Conservation (phyloP, 1,139 yeast genomes). For the Blastobotrys apis region DNA sequence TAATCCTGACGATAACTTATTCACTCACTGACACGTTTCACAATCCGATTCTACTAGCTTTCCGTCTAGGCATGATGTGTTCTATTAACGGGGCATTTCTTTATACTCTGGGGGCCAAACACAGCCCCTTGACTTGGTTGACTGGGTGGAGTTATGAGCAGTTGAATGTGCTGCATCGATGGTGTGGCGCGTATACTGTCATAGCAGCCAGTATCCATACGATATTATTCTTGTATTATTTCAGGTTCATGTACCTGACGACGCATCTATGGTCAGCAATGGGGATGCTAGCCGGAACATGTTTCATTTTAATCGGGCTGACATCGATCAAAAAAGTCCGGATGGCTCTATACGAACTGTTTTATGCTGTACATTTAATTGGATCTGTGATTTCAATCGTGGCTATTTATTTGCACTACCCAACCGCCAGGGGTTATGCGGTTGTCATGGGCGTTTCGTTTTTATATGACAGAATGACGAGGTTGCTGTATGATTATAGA, state of each 20-base stretch:
- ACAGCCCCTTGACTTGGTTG: slow-evolving; percentile 25
- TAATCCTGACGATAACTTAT: slow-evolving; percentile 17
- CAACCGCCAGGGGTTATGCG: slow-evolving; percentile 26
- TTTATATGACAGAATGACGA: slow-evolving; percentile 24
- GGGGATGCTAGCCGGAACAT: slow-evolving; percentile 29
- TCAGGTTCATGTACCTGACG: slow-evolving; percentile 28
- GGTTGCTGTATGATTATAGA: slow-evolving; percentile 22
- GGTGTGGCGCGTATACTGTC: slow-evolving; percentile 24
- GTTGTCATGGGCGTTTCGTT: slow-evolving; percentile 23
- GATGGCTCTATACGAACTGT: slow-evolving; percentile 23
- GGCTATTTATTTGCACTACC: slow-evolving; percentile 27
- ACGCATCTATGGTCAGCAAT: slow-evolving; percentile 36
- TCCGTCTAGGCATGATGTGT: slow-evolving; percentile 27
- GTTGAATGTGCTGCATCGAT: slow-evolving; percentile 29
- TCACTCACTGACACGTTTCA: slow-evolving; percentile 15
- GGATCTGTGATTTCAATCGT: slow-evolving; percentile 26
- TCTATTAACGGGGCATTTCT: slow-evolving; percentile 26
- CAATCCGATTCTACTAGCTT: slow-evolving; percentile 22
- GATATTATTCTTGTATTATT: slow-evolving; percentile 22
- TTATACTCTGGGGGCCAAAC: slow-evolving; percentile 30
- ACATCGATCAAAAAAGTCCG: slow-evolving; percentile 21
- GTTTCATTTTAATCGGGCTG: slow-evolving; percentile 24
- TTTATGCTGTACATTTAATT: slow-evolving; percentile 25
- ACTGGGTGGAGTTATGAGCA: slow-evolving; percentile 34
- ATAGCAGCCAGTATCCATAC: slow-evolving; percentile 22